Percentiles rank a stretch among this genome's conserved stretches.
Conservation (phyloP, 371 early-diverging fungal genomes). For the Fennellomyces sp. region DNA sequence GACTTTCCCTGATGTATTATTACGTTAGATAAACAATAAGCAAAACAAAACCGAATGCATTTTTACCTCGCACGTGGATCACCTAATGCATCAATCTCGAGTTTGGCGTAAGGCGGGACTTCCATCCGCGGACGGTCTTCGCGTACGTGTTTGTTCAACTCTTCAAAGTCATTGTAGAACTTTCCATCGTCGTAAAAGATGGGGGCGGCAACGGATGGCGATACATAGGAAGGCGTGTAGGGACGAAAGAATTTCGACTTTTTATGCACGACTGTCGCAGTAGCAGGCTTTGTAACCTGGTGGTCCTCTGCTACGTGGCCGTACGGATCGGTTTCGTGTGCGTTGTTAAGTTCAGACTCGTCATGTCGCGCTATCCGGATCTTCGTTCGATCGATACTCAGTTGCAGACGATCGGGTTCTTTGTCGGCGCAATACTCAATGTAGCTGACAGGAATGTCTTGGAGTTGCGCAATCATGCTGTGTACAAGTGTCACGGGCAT, state of each 20-base stretch:
- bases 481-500: conserved; percentile 15
- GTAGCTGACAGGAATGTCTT: conserved; percentile 18
- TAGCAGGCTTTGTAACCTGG: background rate
- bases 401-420: conserved; percentile 13
- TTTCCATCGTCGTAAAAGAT: conserved; percentile 24
- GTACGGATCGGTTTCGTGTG: conserved; percentile 21
- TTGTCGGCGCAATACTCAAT: conserved; percentile 18
- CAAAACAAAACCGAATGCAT: background rate
- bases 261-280: background rate
- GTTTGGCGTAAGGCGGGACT: conserved; percentile 12
- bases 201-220: conserved; percentile 4
- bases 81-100: conserved; percentile 6
- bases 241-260: background rate
- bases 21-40: background rate
- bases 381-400: conserved; percentile 9
- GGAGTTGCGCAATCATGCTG: conserved; percentile 13
- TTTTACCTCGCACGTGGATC: background rate
- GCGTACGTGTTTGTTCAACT: background rate
- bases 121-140: conserved; percentile 11
- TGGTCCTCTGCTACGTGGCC: conserved; percentile 3
- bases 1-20: background rate
- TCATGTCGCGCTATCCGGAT: conserved; percentile 4
- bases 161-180: conserved; percentile 22
- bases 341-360: background rate
- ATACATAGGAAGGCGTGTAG: background rate